Conservation (phyloP, 108 stramenopile genomes). For the Seminavis robusta region DNA sequence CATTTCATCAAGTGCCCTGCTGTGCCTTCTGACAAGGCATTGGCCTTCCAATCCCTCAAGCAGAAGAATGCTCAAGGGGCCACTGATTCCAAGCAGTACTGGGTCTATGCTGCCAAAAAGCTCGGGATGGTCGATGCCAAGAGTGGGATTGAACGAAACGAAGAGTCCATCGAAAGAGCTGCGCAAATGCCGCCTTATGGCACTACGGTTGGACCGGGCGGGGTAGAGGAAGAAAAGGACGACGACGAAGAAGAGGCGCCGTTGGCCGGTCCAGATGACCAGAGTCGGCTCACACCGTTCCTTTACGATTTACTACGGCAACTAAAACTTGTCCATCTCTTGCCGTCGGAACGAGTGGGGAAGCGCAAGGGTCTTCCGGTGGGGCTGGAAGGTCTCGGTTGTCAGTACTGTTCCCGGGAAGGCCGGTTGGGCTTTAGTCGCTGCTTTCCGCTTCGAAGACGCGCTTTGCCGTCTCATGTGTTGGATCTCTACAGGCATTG, state of each 20-base stretch:
- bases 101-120: constrained; percentile 37
- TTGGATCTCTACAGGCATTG: constrained; percentile 39
- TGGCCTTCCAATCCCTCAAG: constrained; percentile 19
- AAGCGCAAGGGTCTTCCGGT: constrained; percentile 27
- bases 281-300: constrained; percentile 14
- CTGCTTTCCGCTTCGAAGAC: constrained; percentile 29
- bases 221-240: too few relatives aligned
- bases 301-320: constrained; percentile 29
- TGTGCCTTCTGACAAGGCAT: constrained; percentile 11
- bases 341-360: constrained; percentile 17
- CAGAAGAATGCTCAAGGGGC: constrained; percentile 37
- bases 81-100: constrained; percentile 37
- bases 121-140: constrained; percentile 35
- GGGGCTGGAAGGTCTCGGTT: constrained; percentile 35
- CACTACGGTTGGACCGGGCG: background rate
- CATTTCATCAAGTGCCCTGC: constrained; percentile 29
- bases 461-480: constrained; percentile 37
- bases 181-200: too few relatives aligned
- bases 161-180: too few relatives aligned
- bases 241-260: too few relatives aligned
- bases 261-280: constrained; percentile 23
- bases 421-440: constrained; percentile 25
- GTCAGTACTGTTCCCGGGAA: constrained; percentile 27
- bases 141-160: constrained; percentile 22
- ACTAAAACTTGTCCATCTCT: constrained; percentile 19